Base-by-base conservation (phyloP, 108 stramenopile species). In the Stephanodiscus triporus region DNA sequence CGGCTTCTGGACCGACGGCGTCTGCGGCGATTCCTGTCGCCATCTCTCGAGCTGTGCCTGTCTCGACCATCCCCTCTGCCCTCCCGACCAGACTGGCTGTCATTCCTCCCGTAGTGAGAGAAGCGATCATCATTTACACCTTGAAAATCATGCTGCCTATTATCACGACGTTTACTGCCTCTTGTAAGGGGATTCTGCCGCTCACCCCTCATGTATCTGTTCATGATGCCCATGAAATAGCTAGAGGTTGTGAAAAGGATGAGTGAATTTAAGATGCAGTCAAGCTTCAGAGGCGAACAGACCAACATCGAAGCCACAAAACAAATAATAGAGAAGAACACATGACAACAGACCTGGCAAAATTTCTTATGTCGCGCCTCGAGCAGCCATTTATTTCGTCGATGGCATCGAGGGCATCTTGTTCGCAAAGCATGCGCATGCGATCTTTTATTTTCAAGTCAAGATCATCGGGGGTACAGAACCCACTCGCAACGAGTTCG, bases 211-310 rank as follows among this genome's bases (percentile, higher is more conserved):
- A 88, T 86, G 78, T 94, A 94, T 8, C 90, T 84, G 83, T 92
- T 94, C 77, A 94, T 72, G 55, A 94, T 94, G 32, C 93, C 93
- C 89, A 91, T 91, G 56, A 86, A 86, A 58, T 88, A 86, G 1
- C 9, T 20, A 30, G 26, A 57, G 26, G 56, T n/a, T 30, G 27
- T 27, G 27, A 57, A 57, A 10, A 30, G 56, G 6, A 30, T 9
- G 56, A 57, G 1, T 16, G 16, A 30, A 30, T 30, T n/a, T 34
- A 34, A 5, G 4, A 34, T 34, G 32, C 32, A 34, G 2, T 5
- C 32, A 34, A 5, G 32, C 32, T 34, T n/a, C n/a, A 30, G 56
- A 57, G 7, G 30, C 16, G 16, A 27, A 26, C 14, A 14, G 6
- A 57, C n/a, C 20, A 24, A 17, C n/a, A 24, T 20, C n/a, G 23